Base-by-base conservation (phyloP, 202 grass and related monocot species). In the Eragrostis tef region DNA sequence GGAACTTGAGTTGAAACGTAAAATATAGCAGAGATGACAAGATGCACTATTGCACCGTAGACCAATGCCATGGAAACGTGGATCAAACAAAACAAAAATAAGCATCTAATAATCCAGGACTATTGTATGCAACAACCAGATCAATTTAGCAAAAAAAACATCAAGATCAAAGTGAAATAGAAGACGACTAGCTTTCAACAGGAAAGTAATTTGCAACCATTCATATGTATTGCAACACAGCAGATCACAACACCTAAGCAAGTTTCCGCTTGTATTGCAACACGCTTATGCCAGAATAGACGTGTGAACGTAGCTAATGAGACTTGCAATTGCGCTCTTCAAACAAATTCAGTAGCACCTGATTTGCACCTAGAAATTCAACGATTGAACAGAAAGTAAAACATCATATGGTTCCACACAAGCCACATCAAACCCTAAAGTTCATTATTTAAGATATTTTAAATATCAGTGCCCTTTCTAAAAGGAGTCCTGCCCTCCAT, bases 361-460 rank as follows among this genome's bases (percentile, higher is more conserved):
- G 12, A 70, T 75, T 57, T 54, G 57, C n/a, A 26, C 41, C 70
- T 72, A 87, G 36, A 48, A 86, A 11, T 76, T 60, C 20, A 48
- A 16, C 44, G 5, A 64, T 54, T 26, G 16, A 57, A 57, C 60
- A 52, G n/a, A 49, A 34, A 80, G 61, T 25, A 50, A 59, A 85
- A 45, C 43, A 73, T 36, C 1, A 42, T 0, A 53, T 54, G 20
- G 82, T 72, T 73, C 56, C 65, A 52, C 74, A 91, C 65, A 80
- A 84, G 46, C 60, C 66, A 77, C 25, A 76, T 4, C 60, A 39
- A 25, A 74, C 72, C 58, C 71, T 89, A 86, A 78, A 73, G 56
- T 49, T 54, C 83, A 70, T 91, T 85, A 91, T 80, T 88, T 65
- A 43, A 19, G 67, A 70, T 31, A 19, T 56, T 69, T 10, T 8